These are phyloP conservation scores for Wickerhamomyces canadensis DNA, from an alignment of 805 yeast species.

Conservation along the genomic window DNA sequence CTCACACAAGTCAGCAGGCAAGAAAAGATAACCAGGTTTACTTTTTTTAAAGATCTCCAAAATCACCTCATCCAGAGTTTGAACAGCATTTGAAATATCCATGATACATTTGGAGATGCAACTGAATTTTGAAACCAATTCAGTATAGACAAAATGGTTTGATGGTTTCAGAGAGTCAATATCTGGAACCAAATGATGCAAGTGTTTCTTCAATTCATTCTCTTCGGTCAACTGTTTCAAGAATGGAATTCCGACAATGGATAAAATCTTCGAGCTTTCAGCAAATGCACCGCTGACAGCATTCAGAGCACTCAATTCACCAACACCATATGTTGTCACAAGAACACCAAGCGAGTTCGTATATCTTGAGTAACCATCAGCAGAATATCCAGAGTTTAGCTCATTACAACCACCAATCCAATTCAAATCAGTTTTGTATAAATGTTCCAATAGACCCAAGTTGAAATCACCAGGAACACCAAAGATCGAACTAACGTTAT, in stretches of 20 bases:
- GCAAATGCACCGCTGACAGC: slow-evolving; percentile 82
- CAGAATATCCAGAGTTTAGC: slow-evolving; percentile 83
- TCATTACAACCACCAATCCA: slow-evolving; percentile 90
- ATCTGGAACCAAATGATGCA: slow-evolving; percentile 60
- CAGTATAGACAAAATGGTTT: slow-evolving; percentile 61
- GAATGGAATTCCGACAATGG: slow-evolving; percentile 69
- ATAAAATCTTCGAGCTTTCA: slow-evolving; percentile 73
- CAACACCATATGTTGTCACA: slow-evolving; percentile 76
- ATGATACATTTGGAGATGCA: slow-evolving; percentile 49
- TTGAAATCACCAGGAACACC: slow-evolving; percentile 83
- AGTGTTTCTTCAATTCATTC: slow-evolving; percentile 25
- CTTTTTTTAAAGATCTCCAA: slow-evolving; percentile 46
- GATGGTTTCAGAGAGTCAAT: slow-evolving; percentile 44
- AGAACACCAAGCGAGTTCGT: slow-evolving; percentile 61
- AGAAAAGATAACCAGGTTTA: slow-evolving; percentile 77
- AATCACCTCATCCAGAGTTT: slow-evolving; percentile 66
- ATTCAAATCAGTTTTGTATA: slow-evolving; percentile 47
- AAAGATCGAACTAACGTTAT: slow-evolving; percentile 56
- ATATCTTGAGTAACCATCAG: slow-evolving; percentile 80
- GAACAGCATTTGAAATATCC: slow-evolving; percentile 41
- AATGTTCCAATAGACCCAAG: slow-evolving; percentile 58
- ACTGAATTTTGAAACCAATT: slow-evolving; percentile 51
- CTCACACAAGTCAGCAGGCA: slow-evolving; percentile 69
- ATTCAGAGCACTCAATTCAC: slow-evolving; percentile 80
- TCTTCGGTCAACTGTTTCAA: slow-evolving; percentile 23